A percentile compares a stretch with the other conserved stretches of the same genome.
Evolutionary conservation across 768 basidiomycete genomes (phyloP).

Genomic region (Dendrothele bispora): DNA sequence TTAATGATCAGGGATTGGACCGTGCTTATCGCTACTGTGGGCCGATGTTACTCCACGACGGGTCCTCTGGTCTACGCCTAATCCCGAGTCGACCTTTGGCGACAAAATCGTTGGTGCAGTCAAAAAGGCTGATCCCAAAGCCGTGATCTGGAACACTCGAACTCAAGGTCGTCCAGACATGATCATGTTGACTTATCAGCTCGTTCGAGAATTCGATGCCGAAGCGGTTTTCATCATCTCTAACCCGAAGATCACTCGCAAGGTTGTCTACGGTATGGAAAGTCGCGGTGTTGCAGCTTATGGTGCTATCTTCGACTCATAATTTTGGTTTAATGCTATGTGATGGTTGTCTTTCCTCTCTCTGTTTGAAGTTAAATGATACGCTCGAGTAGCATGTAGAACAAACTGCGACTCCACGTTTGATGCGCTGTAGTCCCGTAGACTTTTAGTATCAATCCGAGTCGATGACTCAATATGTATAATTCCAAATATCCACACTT

Average conservation of each 20-base stretch:
- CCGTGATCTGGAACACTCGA: slow-evolving; percentile 27
- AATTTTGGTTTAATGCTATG: slow-evolving; percentile 22
- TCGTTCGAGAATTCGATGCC: slow-evolving; percentile 8
- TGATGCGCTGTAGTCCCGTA: too few species aligned
- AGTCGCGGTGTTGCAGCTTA: slow-evolving; percentile 15
- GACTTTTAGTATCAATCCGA: too few species aligned
- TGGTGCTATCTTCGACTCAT: slow-evolving; percentile 17
- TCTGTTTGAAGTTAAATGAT: too few species aligned
- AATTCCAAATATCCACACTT: too few species aligned
- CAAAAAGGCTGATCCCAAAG: slow-evolving; percentile 37
- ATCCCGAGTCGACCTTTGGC: slow-evolving; percentile 41
- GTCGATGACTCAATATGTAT: too few species aligned
- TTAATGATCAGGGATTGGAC: slow-evolving; percentile 48
- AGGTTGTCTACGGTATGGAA: slow-evolving; percentile 16
- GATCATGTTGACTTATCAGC: slow-evolving; percentile 11
- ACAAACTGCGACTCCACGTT: too few species aligned
- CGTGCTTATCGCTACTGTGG: slow-evolving; percentile 37
- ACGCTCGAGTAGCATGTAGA: too few species aligned
- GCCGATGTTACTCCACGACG: slow-evolving; percentile 34
- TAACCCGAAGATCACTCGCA: slow-evolving; percentile 11
- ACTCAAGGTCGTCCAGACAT: slow-evolving; percentile 14
- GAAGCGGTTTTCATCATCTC: slow-evolving; percentile 17
- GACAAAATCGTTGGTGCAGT: slow-evolving; percentile 37
- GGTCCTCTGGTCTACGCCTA: slow-evolving; percentile 42
- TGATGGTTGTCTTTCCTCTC: too few species aligned